Conservation (phyloP, 345 rosid genomes). For the Turnera subulata region DNA sequence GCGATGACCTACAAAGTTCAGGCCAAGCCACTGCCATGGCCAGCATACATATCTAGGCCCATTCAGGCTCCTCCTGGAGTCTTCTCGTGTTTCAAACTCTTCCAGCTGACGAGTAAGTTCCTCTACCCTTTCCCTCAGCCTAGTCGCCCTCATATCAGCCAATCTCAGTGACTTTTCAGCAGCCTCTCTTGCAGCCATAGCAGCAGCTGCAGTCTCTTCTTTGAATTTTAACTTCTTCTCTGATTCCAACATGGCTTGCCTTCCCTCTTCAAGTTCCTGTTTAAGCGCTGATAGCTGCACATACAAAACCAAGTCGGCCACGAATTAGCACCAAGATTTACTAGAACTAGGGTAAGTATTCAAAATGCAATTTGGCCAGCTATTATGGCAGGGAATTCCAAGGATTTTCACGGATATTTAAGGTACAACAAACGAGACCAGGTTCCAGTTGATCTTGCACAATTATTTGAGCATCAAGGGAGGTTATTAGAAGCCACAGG, state of each 20-base stretch:
- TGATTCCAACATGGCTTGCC: slow-evolving; percentile 59
- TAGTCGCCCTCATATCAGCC: slow-evolving; percentile 82
- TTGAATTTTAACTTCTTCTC: slow-evolving; percentile 90
- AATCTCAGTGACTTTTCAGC: slow-evolving; percentile 88
- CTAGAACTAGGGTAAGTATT: neutral
- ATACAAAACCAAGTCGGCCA: slow-evolving; percentile 12
- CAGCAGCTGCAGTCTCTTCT: slow-evolving; percentile 94
- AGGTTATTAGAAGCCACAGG: no score
- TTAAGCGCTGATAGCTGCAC: slow-evolving; percentile 58
- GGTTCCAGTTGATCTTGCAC: no score
- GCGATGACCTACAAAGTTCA: slow-evolving; percentile 73
- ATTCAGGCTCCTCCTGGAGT: slow-evolving; percentile 38
- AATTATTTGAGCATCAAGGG: no score
- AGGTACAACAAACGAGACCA: no score
- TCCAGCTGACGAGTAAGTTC: slow-evolving; percentile 80
- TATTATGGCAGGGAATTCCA: no score
- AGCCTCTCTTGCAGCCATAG: slow-evolving; percentile 99
- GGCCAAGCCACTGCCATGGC: slow-evolving; percentile 99
- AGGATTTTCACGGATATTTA: no score
- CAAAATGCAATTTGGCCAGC: no score
- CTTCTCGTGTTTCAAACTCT: slow-evolving; percentile 70
- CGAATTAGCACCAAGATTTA: neutral
- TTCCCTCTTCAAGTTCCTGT: slow-evolving; percentile 89
- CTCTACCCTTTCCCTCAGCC: slow-evolving; percentile 89
- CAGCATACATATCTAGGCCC: slow-evolving; percentile 81